Conservation (phyloP, 257 asterid genomes). For the Forsythia suspensa region DNA sequence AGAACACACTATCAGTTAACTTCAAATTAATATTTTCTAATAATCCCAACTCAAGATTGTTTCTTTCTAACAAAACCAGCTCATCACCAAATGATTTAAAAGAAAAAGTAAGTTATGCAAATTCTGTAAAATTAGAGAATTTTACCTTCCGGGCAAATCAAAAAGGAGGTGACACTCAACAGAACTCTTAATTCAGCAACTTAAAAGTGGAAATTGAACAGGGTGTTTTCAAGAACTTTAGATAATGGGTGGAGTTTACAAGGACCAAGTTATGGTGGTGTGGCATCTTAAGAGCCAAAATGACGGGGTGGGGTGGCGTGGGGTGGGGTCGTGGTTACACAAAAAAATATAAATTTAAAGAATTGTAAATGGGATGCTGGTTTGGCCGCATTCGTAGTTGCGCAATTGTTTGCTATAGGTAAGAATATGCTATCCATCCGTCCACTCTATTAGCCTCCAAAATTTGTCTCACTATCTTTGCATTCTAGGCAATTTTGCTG, state of each 20-base stretch:
- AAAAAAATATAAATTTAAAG: neutral
- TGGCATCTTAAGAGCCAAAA: slow-evolving; percentile 22
- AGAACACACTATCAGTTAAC: neutral
- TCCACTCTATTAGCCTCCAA: neutral
- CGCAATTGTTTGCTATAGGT: slow-evolving; percentile 23
- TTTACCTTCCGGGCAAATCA: slow-evolving; percentile 14
- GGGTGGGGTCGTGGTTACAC: neutral
- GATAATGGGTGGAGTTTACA: neutral
- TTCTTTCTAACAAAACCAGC: slow-evolving; percentile 9
- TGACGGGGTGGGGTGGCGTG: slow-evolving; percentile 5
- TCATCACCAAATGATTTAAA: neutral
- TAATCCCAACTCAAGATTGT: slow-evolving; percentile 3
- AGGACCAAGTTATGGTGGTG: neutral
- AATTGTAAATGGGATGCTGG: slow-evolving; percentile 18
- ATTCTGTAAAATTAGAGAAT: slow-evolving; percentile 1
- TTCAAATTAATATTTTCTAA: neutral
- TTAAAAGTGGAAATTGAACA: neutral
- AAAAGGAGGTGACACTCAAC: neutral
- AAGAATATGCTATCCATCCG: slow-evolving; percentile 37
- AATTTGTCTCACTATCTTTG: neutral
- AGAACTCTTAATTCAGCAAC: neutral
- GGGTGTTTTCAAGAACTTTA: slow-evolving; percentile 11
- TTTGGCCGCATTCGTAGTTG: slow-evolving; percentile 27
- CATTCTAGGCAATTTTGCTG: too few species aligned
- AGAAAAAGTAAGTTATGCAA: neutral